A percentile compares a stretch with the other conserved stretches of the same genome.
phyloP scores from a whole-genome alignment of 2,329 filamentous ascomycete genomes.

The Pseudocercospora crystallina region DNA sequence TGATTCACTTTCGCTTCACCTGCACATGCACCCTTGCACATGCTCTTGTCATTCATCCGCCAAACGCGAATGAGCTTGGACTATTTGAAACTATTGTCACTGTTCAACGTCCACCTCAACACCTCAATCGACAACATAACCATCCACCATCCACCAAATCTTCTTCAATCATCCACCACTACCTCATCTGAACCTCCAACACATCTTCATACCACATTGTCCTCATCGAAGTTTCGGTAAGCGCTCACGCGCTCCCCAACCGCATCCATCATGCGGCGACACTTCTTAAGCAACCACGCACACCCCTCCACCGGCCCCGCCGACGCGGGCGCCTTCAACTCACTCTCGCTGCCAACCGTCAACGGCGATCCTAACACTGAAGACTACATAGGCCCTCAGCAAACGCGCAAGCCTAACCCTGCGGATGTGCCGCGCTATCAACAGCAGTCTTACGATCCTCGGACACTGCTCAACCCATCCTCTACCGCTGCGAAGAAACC shows the following conservation, averaged over 20 bases:
- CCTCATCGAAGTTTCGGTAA: background rate
- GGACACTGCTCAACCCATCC: slow-evolving; percentile 25
- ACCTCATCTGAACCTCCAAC: slow-evolving; percentile 1
- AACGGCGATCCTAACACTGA: slow-evolving; percentile 14
- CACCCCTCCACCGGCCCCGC: background rate
- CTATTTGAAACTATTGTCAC: background rate
- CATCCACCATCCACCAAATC: slow-evolving; percentile 4
- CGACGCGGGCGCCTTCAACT: slow-evolving; percentile 12
- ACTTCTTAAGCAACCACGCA: background rate
- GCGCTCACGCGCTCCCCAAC: background rate
- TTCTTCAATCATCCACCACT: background rate
- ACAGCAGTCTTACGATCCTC: slow-evolving; percentile 19
- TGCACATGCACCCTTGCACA: background rate
- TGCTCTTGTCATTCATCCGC: background rate
- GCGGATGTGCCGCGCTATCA: slow-evolving; percentile 8
- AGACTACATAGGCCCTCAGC: slow-evolving; percentile 30
- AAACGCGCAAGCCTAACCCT: slow-evolving; percentile 27
- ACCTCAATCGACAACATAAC: background rate
- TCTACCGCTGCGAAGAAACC: slow-evolving; percentile 12
- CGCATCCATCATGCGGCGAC: background rate
- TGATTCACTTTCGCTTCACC: slow-evolving; percentile 7
- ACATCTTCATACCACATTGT: background rate
- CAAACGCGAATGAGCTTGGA: slow-evolving; percentile 1
- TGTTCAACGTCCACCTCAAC: slow-evolving; percentile 8
- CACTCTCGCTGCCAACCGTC: slow-evolving; percentile 8